Evolutionary conservation across 31 red algal species (phyloP), one percentile per base, ranked within the genome.

Genomic region (Porphyra umbilicalis): DNA sequence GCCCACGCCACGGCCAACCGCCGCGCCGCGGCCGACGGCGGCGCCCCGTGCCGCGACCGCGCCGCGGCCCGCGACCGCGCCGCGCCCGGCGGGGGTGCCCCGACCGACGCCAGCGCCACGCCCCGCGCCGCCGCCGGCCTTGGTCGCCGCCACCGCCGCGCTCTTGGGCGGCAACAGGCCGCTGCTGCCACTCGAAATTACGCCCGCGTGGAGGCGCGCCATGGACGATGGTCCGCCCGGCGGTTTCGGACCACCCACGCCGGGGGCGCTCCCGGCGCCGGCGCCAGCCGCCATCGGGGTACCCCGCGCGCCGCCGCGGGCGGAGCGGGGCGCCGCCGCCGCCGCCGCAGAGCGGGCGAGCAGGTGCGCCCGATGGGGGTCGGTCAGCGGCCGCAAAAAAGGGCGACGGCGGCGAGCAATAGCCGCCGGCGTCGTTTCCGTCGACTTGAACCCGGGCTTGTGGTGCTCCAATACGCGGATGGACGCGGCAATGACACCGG

Each of bases 361-460:
- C 6, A 71, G 57, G 57, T 71, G 57, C 18, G 57, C 57, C 16
- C 57, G 57, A 25, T 71, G 35, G 31, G 85, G 83, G 79, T 90
- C 88, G 32, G 83, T 79, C 35, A 82, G 36, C 9, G 88, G 77
- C 25, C 83, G 77, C 78, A 90, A 74, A 34, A 90, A 90, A 7
- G 88, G 88, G 35, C 78, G 78, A 32, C 88, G 83, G 33, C 82
- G 85, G 14, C 75, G 44, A 18, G 35, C 37, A 33, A 81, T 75
- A 15, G 75, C 83, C 32, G 85, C 74, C 3, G 34, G 83, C 13
- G 83, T 79, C 9, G 78, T 85, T 34, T 90, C 88, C 40, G 83
- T 85, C 39, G 82, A 80, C 44, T 90, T 90, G 10, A 85, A 82
- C 8, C 88, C 88, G 5, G 88, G 36, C 67, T 90, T 90, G n/a